Percentiles rank a stretch among this genome's conserved stretches.
Conservation (phyloP, 345 rosid species). For the Rhodamnia argentea region DNA sequence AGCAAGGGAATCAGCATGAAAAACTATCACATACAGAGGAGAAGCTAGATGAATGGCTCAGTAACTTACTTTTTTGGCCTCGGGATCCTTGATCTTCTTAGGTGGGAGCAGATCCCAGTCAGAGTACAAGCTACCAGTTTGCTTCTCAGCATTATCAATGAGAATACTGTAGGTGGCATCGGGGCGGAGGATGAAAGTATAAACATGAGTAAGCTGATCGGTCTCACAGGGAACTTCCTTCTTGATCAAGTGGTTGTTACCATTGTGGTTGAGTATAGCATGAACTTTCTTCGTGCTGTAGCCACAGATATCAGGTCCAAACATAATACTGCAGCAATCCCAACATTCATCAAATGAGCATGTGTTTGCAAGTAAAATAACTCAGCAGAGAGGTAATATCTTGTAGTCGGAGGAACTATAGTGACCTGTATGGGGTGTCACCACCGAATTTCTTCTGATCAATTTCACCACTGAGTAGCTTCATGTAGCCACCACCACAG, state of each 20-base stretch:
- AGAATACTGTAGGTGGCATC: slow-evolving; percentile 93
- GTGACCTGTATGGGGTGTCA: slow-evolving; percentile 85
- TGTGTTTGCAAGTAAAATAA: neutral
- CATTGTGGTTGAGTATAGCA: slow-evolving; percentile 84
- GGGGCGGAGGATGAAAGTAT: slow-evolving; percentile 83
- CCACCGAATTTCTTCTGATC: slow-evolving; percentile 99
- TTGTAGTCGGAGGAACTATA: neutral
- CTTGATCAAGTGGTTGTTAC: slow-evolving; percentile 77
- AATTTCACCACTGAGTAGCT: slow-evolving; percentile 75
- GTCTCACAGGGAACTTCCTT: slow-evolving; percentile 99
- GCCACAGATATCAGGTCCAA: slow-evolving; percentile 99
- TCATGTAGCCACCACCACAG: slow-evolving; percentile 99
- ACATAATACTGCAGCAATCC: slow-evolving; percentile 73
- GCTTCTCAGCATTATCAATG: slow-evolving; percentile 86
- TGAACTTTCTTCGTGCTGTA: slow-evolving; percentile 99
- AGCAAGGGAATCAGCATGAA: neutral
- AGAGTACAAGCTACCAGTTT: slow-evolving; percentile 78
- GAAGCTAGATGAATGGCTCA: neutral
- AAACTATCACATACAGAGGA: neutral
- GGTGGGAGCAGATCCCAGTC: slow-evolving; percentile 96
- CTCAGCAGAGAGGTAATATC: neutral
- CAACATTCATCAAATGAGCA: neutral
- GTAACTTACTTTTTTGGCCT: slow-evolving; percentile 66
- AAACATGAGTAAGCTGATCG: slow-evolving; percentile 93
- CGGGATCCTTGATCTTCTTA: slow-evolving; percentile 86